A percentile compares a stretch with the other conserved stretches of the same genome.
Evolutionary conservation across 2,329 filamentous ascomycete species (phyloP).

Genomic region (Ceratocystis harringtonii): DNA sequence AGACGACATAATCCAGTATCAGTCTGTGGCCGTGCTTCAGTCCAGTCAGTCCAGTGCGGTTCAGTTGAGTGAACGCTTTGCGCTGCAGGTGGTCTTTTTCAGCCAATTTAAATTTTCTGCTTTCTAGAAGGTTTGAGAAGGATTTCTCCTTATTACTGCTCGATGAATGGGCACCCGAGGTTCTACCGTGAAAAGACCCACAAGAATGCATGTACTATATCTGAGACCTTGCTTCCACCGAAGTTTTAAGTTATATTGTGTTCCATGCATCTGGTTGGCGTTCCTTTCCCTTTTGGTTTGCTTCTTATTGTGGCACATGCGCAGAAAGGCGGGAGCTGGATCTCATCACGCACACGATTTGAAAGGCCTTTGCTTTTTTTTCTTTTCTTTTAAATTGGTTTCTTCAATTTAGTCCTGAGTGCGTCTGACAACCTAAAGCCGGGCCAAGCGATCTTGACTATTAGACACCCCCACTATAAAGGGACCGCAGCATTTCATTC

Average conservation of each 20-base stretch:
- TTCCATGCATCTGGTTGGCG: not conserved
- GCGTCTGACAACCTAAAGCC: not conserved
- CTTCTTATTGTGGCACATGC: not conserved
- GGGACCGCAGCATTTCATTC: not conserved
- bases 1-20: too few relatives aligned
- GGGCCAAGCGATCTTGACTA: not conserved
- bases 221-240: not conserved
- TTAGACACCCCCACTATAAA: not conserved
- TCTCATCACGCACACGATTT: not conserved
- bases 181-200: not conserved
- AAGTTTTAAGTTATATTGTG: too few relatives aligned
- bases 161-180: not conserved
- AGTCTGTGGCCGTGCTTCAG: too few relatives aligned
- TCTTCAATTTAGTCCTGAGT: not conserved
- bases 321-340: not conserved
- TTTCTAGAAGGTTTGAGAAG: conserved; percentile 6
- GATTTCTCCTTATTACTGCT: not conserved
- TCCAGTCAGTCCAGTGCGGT: too few relatives aligned
- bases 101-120: not conserved
- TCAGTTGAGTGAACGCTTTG: conserved; percentile 1
- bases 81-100: not conserved
- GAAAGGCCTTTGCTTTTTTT: not conserved
- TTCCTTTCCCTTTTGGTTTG: not conserved
- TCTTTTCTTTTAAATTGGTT: not conserved
- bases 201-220: not conserved